These are phyloP conservation scores for Gynochthodes officinalis DNA, from an alignment of 257 asterid species.

Conservation along the genomic window DNA sequence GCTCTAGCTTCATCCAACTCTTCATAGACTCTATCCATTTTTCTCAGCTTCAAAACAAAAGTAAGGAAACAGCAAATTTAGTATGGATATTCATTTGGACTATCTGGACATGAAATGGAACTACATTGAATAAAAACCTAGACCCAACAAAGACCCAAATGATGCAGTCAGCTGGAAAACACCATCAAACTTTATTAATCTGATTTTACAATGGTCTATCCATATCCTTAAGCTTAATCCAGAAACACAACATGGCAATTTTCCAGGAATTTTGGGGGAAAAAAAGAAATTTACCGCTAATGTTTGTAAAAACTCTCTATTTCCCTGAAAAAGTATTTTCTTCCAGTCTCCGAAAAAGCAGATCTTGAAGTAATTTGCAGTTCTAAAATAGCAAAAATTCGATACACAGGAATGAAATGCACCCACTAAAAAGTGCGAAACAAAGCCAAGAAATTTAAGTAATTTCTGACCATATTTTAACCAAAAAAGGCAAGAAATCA, in stretches of 20 bases:
- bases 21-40: conserved; percentile 58
- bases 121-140: background rate
- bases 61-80: background rate
- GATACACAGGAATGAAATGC: background rate
- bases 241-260: background rate
- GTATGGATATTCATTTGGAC: conserved; percentile 1
- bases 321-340: background rate
- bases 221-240: background rate
- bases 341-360: background rate
- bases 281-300: no score
- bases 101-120: background rate
- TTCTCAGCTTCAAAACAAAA: conserved; percentile 15
- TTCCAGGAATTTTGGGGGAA: no score
- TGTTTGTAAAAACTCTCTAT: no score
- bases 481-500: background rate
- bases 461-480: background rate
- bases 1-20: conserved; percentile 78
- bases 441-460: background rate
- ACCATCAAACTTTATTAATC: background rate
- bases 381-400: background rate
- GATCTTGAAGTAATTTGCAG: background rate
- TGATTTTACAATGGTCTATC: background rate
- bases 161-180: background rate
- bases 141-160: background rate
- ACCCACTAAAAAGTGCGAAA: background rate